Conservation (phyloP, 2,329 filamentous ascomycete species). For the Aureobasidium sp. region DNA sequence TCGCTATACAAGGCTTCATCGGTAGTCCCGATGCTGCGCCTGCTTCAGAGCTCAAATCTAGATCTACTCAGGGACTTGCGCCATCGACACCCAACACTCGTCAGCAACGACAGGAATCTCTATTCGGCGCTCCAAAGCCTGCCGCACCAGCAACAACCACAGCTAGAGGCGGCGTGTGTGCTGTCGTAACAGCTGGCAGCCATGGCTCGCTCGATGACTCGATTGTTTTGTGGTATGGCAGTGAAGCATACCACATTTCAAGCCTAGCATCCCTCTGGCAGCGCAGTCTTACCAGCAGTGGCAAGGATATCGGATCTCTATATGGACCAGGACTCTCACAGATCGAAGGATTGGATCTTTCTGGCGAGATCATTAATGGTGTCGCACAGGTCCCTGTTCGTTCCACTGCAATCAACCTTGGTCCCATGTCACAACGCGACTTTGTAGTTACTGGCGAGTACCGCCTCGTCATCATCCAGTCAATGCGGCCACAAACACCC, state of each 20-base stretch:
- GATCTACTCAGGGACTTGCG: conserved; percentile 32
- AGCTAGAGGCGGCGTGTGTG: conserved; percentile 36
- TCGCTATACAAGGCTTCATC: conserved; percentile 26
- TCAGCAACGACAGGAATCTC: conserved; percentile 36
- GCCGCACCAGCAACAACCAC: conserved; percentile 26
- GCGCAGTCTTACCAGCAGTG: conserved; percentile 29
- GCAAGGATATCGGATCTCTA: conserved; percentile 31
- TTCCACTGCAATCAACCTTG: conserved; percentile 26
- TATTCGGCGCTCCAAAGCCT: conserved; percentile 37
- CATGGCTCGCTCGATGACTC: conserved; percentile 36
- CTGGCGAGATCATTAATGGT: conserved; percentile 37
- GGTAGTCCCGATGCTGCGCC: conserved; percentile 20
- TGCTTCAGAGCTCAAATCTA: conserved; percentile 25
- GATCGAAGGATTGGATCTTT: conserved; percentile 35
- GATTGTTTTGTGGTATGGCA: conserved; percentile 40
- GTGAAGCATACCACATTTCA: conserved; percentile 38
- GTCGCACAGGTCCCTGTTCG: conserved; percentile 37
- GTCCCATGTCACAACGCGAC: conserved; percentile 37
- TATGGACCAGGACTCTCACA: conserved; percentile 35
- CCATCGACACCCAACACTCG: conserved; percentile 48
- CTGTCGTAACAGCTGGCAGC: conserved; percentile 27
- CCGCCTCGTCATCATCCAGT: conserved; percentile 37
- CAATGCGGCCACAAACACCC: conserved; percentile 26
- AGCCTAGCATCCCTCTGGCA: conserved; percentile 40
- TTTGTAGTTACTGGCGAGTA: conserved; percentile 38